Evolutionary conservation across 805 yeast genomes (phyloP).

Genomic region (Candida ficus): DNA sequence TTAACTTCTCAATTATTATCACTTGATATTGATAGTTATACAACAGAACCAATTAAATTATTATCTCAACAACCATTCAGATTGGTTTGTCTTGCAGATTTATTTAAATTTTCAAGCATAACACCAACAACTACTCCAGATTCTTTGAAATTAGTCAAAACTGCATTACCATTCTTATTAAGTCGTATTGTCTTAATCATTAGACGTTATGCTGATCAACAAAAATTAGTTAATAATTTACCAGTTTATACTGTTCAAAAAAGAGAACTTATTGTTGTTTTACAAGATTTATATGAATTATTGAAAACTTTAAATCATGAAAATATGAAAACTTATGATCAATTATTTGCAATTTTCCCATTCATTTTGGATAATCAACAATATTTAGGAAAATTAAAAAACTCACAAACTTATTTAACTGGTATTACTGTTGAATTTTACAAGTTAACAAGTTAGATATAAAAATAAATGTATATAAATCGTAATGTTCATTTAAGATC

Average conservation of each 20-base stretch:
- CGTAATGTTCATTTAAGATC: not conserved
- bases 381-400: conserved; percentile 13
- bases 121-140: too few species aligned
- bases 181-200: conserved; percentile 57
- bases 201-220: conserved; percentile 60
- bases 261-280: conserved; percentile 47
- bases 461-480: not conserved
- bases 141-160: conserved; percentile 16
- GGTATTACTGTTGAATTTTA: conserved; percentile 23
- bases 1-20: conserved; percentile 33
- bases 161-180: conserved; percentile 43
- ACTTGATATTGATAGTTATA: conserved; percentile 43
- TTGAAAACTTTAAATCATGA: conserved; percentile 11
- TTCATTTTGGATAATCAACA: conserved; percentile 21
- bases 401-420: conserved; percentile 14
- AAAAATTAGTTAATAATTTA: conserved; percentile 46
- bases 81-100: conserved; percentile 49
- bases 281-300: conserved; percentile 38
- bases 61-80: conserved; percentile 46
- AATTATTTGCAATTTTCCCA: conserved; percentile 18
- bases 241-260: conserved; percentile 69
- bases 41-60: conserved; percentile 46
- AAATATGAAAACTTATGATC: conserved; percentile 3
- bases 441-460: conserved; percentile 15
- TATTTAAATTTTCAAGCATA: conserved; percentile 32